Base-by-base conservation (phyloP, 306 rosid species). In the Dalbergia cultrata region DNA sequence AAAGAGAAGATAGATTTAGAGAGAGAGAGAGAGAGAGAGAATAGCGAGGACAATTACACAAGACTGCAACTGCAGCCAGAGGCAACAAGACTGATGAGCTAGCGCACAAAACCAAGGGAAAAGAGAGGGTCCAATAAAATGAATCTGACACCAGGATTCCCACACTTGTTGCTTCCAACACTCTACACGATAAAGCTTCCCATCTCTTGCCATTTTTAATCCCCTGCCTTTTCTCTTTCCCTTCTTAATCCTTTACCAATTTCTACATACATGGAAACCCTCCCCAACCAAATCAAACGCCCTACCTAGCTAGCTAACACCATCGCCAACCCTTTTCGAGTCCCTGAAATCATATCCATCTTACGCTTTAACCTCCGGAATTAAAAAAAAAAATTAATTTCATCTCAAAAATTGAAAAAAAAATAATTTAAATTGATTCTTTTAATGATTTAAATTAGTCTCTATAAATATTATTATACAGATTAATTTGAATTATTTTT, bases 141-240 rank as follows among this genome's bases (percentile, higher is more conserved):
- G 66, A 31, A 78, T 84, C 97, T 88, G 97, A 92, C 92, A 87
- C 19, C 69, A 86, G 58, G 94, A 92, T 90, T 92, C 97, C 89
- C 97, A 87, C 90, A 87, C 92, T 86, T 77, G 91, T 87, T 92
- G 78, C 93, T 89, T 92, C 97, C 97, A 86, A 85, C 91, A 87
- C 97, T 79, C 93, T 84, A 86, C 65, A 87, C 92, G 97, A 88
- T 92, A 90, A 92, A 91, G 71, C 67, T 70, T 22, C 56, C 34
- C 72, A 56, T 41, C 41, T 43, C 59, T 72, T 83, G 13, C 80
- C 81, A 78, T 74, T 87, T 87, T 88, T 72, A 85, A 85, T 67
- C 67, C 63, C 45, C 61, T 52, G 41, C 43, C 54, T 74, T 78
- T 78, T 77, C 63, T 79, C 74, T 75, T 75, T 74, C 62, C 71